phyloP scores from a whole-genome alignment of 805 yeast genomes.

The Debaryomyces tyrocola region DNA sequence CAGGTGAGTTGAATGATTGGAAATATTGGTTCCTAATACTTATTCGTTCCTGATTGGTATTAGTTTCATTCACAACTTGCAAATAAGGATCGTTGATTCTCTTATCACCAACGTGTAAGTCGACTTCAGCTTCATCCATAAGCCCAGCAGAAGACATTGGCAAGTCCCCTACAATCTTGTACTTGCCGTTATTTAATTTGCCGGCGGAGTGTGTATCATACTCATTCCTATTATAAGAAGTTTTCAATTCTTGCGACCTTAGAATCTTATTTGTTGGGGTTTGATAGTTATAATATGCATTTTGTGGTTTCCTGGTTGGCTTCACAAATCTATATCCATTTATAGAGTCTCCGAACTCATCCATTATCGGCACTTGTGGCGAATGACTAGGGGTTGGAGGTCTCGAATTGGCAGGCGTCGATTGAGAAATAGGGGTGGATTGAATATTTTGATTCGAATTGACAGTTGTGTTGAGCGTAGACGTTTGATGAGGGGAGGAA shows the following conservation, averaged over 20 bases:
- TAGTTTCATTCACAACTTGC: conserved; percentile 1
- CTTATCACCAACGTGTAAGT: conserved; percentile 37
- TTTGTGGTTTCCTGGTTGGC: conserved; percentile 11
- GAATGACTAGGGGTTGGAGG: conserved; percentile 29
- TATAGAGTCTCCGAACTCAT: conserved; percentile 36
- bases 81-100: conserved; percentile 36
- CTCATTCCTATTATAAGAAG: conserved; percentile 25
- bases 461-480: conserved; percentile 4
- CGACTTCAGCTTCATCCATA: conserved; percentile 33
- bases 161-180: conserved; percentile 31
- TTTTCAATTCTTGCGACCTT: conserved; percentile 13
- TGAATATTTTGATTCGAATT: conserved; percentile 7
- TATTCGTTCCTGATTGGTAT: conserved; percentile 3
- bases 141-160: conserved; percentile 30
- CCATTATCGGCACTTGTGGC: conserved; percentile 16
- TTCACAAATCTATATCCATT: conserved; percentile 47
- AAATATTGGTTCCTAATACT: conserved; percentile 13
- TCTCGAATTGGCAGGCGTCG: conserved; percentile 43
- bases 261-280: conserved; percentile 19
- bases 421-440: conserved; percentile 42
- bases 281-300: conserved; percentile 15
- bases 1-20: conserved; percentile 10
- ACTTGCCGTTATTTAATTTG: conserved; percentile 7
- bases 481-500: conserved; percentile 3
- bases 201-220: conserved; percentile 1